Evolutionary conservation across 2,329 filamentous ascomycete genomes (phyloP).

Genomic region (Calonectria fujianensis): DNA sequence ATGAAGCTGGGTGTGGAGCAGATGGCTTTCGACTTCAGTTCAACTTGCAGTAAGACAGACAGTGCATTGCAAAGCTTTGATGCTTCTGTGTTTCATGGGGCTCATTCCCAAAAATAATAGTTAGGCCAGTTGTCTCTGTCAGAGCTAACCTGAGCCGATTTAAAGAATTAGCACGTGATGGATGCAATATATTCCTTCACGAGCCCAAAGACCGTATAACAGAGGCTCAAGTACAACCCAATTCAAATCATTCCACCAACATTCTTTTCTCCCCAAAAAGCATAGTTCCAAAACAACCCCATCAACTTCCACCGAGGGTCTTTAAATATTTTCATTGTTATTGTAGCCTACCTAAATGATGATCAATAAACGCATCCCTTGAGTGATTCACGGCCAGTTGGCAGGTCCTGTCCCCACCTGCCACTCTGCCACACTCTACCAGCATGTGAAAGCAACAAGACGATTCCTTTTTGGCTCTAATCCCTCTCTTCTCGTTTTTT

Average conservation of each 20-base stretch:
- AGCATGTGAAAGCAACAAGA: not conserved
- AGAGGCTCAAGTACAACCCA: not conserved
- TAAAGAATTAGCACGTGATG: not conserved
- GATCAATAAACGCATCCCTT: not conserved
- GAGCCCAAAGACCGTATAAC: not conserved
- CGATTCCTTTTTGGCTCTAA: not conserved
- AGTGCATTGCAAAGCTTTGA: not conserved
- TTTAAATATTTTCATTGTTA: not conserved
- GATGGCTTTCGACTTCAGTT: conserved; percentile 1
- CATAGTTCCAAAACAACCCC: not conserved
- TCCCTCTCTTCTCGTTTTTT: no score
- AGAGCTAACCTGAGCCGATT: not conserved
- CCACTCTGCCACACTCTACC: not conserved
- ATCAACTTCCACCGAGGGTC: not conserved
- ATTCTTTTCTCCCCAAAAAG: not conserved
- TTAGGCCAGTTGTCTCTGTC: not conserved
- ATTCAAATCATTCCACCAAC: not conserved
- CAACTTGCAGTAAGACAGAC: not conserved
- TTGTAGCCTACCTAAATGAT: not conserved
- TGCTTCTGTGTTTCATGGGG: not conserved
- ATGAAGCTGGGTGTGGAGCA: not conserved
- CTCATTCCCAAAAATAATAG: not conserved
- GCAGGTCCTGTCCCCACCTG: not conserved
- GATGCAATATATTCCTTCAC: not conserved
- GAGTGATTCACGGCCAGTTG: not conserved